Conservation (phyloP, 495 filamentous ascomycete genomes). For the Penicillium malachiteum region DNA sequence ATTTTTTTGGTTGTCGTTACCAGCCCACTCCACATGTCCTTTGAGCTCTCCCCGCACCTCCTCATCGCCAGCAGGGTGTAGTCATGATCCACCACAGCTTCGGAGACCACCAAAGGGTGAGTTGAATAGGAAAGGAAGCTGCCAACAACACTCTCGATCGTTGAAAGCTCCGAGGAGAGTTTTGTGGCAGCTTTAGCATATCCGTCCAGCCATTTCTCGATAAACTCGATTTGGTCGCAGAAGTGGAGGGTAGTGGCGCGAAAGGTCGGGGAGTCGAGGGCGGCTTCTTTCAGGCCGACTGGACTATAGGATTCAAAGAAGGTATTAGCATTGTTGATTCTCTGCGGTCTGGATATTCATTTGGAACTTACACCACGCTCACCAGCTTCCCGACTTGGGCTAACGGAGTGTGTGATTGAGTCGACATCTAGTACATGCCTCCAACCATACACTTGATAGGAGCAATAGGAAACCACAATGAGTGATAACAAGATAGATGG, state of each 20-base stretch:
- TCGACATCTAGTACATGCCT: constrained; percentile 49
- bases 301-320: constrained; percentile 49
- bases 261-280: constrained; percentile 94
- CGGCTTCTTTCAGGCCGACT: constrained; percentile 90
- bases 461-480: constrained; percentile 6
- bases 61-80: constrained; percentile 86
- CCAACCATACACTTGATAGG: constrained; percentile 39
- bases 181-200: constrained; percentile 78
- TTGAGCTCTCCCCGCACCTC: constrained; percentile 77
- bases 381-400: constrained; percentile 55
- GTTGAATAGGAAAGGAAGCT: constrained; percentile 69
- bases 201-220: constrained; percentile 91
- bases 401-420: constrained; percentile 41
- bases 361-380: constrained; percentile 51
- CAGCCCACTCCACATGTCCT: constrained; percentile 82
- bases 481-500: constrained; percentile 7
- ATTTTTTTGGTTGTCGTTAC: constrained; percentile 69
- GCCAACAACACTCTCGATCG: constrained; percentile 68
- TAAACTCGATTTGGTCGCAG: constrained; percentile 82
- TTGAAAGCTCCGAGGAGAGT: constrained; percentile 68
- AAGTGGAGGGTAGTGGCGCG: constrained; percentile 86
- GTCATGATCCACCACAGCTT: constrained; percentile 87
- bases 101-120: constrained; percentile 69
- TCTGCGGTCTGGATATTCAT: neutral
- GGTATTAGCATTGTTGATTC: constrained; percentile 17